Percentiles rank a stretch among this genome's conserved stretches.
phyloP scores from a whole-genome alignment of 2,329 filamentous ascomycete species.

The Arachnopeziza araneosa region DNA sequence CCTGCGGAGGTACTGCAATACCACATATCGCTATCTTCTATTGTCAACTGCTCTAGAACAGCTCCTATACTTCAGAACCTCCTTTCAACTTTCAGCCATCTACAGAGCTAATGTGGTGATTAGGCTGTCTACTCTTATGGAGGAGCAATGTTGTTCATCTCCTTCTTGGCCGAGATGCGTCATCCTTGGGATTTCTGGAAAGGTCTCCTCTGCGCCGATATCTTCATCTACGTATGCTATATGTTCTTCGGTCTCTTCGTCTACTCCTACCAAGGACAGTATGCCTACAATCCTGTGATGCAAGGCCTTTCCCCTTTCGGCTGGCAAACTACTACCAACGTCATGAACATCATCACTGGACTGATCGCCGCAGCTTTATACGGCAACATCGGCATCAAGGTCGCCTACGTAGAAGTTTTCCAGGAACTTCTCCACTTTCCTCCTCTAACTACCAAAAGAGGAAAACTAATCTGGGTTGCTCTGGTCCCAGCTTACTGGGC shows the following conservation, averaged over 20 bases:
- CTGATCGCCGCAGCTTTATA: constrained; percentile 45
- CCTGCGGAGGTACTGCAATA: too few relatives aligned
- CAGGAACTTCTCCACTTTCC: constrained; percentile 46
- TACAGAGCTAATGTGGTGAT: too few relatives aligned
- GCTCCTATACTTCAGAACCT: too few relatives aligned
- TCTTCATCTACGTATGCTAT: constrained; percentile 43
- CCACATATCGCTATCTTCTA: too few relatives aligned
- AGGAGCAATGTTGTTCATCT: constrained; percentile 52
- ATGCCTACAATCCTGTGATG: constrained; percentile 35
- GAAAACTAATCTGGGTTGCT: constrained; percentile 38
- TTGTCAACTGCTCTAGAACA: too few relatives aligned
- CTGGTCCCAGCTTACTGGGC: constrained; percentile 35
- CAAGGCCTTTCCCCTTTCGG: constrained; percentile 36
- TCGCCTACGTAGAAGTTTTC: constrained; percentile 39
- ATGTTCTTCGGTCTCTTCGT: constrained; percentile 43
- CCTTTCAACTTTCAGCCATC: too few relatives aligned
- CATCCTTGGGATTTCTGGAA: constrained; percentile 45
- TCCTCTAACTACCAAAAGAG: constrained; percentile 39
- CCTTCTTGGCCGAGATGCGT: constrained; percentile 51
- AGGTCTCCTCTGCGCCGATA: constrained; percentile 38
- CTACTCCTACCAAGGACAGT: constrained; percentile 44
- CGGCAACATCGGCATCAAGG: constrained; percentile 48
- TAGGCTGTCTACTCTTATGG: constrained; percentile 50
- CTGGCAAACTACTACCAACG: constrained; percentile 38
- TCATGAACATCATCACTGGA: constrained; percentile 35